Conservation (phyloP, 257 asterid genomes). For the Fraxinus excelsior region DNA sequence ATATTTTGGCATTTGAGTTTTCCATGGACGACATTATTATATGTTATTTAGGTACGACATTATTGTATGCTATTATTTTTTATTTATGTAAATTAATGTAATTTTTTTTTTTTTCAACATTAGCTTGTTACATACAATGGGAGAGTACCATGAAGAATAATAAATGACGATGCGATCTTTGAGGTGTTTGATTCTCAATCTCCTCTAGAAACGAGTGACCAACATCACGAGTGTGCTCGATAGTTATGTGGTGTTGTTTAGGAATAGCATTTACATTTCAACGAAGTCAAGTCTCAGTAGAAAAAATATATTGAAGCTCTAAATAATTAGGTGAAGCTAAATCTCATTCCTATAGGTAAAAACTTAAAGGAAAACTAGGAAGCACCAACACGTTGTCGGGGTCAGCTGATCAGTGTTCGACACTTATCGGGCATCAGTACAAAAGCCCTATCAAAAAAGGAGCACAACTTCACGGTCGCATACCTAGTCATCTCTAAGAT, state of each 20-base stretch:
- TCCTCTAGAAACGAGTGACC: slow-evolving; percentile 78
- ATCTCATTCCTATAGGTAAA: slow-evolving; percentile 80
- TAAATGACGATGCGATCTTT: slow-evolving; percentile 57
- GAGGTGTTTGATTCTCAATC: slow-evolving; percentile 60
- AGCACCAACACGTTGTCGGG: too few species aligned
- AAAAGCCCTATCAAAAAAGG: too few species aligned
- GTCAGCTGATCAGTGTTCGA: too few species aligned
- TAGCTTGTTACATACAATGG: slow-evolving; percentile 36
- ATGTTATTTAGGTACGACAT: too few species aligned
- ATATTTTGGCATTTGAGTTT: too few species aligned
- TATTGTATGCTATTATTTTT: too few species aligned
- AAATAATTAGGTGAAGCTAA: slow-evolving; percentile 78
- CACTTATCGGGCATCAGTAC: too few species aligned
- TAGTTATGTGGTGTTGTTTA: slow-evolving; percentile 76
- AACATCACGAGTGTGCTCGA: slow-evolving; percentile 78
- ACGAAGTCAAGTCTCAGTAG: slow-evolving; percentile 66
- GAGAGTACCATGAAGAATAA: slow-evolving; percentile 64
- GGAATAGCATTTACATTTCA: slow-evolving; percentile 71
- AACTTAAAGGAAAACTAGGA: slow-evolving; percentile 49
- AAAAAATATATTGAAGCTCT: slow-evolving; percentile 70
- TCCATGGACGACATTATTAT: too few species aligned
- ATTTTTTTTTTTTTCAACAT: too few species aligned
- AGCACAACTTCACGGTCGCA: too few species aligned
- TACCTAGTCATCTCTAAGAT: too few species aligned
- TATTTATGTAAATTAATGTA: too few species aligned